Percentiles rank a stretch among this genome's conserved stretches.
phyloP scores from a whole-genome alignment of 202 grass and related monocot species.

The Sporobolus alterniflorus region DNA sequence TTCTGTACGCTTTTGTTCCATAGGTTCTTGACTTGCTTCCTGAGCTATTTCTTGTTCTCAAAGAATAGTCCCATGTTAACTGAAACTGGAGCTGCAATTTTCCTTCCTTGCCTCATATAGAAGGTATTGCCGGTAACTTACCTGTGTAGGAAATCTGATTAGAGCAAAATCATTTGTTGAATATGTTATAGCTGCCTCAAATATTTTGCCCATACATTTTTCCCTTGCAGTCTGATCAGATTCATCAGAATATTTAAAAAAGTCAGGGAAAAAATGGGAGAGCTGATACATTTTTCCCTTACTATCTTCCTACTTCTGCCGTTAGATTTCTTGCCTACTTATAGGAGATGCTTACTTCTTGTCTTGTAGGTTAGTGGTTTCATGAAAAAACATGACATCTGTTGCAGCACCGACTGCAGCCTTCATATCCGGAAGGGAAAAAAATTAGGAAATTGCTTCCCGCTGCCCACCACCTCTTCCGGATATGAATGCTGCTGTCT shows the following conservation, averaged over 20 bases:
- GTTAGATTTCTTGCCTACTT: slow-evolving; percentile 15
- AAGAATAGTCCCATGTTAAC: slow-evolving; percentile 83
- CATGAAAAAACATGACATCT: slow-evolving; percentile 92
- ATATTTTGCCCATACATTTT: slow-evolving; percentile 18
- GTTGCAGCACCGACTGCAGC: slow-evolving; percentile 87
- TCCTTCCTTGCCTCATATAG: slow-evolving; percentile 88
- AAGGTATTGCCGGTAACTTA: slow-evolving; percentile 57
- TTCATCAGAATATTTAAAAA: slow-evolving; percentile 99
- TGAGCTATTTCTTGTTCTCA: slow-evolving; percentile 89
- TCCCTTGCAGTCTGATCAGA: slow-evolving; percentile 87
- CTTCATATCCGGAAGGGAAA: too few relatives aligned
- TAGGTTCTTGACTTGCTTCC: slow-evolving; percentile 98
- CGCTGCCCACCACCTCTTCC: too few relatives aligned
- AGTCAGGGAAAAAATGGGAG: slow-evolving; percentile 92
- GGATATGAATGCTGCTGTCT: too few relatives aligned
- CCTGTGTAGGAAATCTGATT: not conserved
- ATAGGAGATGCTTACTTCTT: slow-evolving; percentile 25
- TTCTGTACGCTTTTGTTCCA: slow-evolving; percentile 21
- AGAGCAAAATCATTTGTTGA: not conserved
- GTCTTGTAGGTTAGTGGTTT: slow-evolving; percentile 87
- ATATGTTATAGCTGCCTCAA: not conserved
- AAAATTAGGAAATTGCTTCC: too few relatives aligned
- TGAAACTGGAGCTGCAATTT: slow-evolving; percentile 94
- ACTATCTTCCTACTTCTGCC: not conserved
- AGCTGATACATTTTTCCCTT: too few relatives aligned